Conservation (phyloP, 2,329 filamentous ascomycete genomes). For the Parasarocladium wereldwijsianum region DNA sequence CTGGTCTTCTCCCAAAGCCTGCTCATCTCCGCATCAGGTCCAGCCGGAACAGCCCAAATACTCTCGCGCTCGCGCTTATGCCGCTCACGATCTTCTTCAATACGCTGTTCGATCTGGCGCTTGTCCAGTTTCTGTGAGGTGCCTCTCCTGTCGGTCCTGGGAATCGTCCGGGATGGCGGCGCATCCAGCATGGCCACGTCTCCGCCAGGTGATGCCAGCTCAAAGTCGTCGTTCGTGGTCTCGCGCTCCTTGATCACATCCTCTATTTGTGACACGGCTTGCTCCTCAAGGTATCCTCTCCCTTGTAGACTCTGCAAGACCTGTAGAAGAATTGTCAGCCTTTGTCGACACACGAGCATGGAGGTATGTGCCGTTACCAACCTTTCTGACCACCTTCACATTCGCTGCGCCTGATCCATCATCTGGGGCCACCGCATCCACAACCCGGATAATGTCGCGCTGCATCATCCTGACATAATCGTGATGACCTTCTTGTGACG, state of each 20-base stretch:
- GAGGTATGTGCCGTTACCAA: conserved; percentile 21
- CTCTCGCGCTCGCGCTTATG: conserved; percentile 86
- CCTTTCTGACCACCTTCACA: conserved; percentile 78
- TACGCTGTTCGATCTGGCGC: conserved; percentile 82
- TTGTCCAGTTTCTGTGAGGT: conserved; percentile 49
- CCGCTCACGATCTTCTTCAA: conserved; percentile 89
- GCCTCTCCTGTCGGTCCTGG: conserved; percentile 17
- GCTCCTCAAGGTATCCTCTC: conserved; percentile 58
- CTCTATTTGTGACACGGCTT: conserved; percentile 68
- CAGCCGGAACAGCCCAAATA: conserved; percentile 72
- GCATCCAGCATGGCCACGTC: conserved; percentile 25
- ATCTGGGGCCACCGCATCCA: conserved; percentile 80
- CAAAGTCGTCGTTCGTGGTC: conserved; percentile 40
- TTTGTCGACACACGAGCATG: background rate
- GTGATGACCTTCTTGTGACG: conserved; percentile 57
- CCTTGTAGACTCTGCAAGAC: conserved; percentile 54
- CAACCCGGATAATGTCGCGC: conserved; percentile 77
- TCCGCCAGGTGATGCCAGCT: conserved; percentile 33
- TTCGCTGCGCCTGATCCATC: conserved; percentile 84
- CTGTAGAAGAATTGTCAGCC: conserved; percentile 20
- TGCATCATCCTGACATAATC: conserved; percentile 92
- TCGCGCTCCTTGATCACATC: conserved; percentile 72
- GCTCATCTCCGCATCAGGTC: conserved; percentile 53
- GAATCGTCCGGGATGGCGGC: conserved; percentile 25
- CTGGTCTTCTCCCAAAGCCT: conserved; percentile 79